Base-by-base conservation (phyloP, 2,329 filamentous ascomycete genomes). In the Venturia oleaginea region DNA sequence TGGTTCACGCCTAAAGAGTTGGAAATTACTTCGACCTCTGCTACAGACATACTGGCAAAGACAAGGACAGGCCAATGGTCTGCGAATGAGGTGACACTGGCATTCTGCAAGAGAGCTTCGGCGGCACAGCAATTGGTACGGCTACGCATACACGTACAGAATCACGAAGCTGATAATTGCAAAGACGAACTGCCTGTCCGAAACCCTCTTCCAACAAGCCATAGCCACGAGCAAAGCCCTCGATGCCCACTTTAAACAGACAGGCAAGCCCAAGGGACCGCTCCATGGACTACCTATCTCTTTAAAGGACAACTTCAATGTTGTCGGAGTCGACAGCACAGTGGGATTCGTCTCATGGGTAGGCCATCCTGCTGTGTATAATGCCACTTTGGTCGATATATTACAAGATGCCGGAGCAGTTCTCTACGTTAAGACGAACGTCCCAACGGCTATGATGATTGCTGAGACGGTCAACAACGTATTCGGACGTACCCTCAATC, bases 241-340 rank as follows among this genome's bases (percentile, higher is more conserved):
- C 0, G 84, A 86, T 69, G 75, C 79, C 0, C 76, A 84, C 65
- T 75, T 83, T 4, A 68, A 73, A 24, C 74, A 72, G 60, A 80
- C 75, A 15, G 79, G 78, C 32, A 73, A 76, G 67, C 72, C 79
- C 0, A 74, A 81, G 43, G 88, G 88, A 0, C 86, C 87, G 1
- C 78, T 91, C 1, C 88, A 91, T 72, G 88, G 86, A 72, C 65
- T 88, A 0, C 85, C 85, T 0, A 76, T 88, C 59, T 84, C 86
- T 0, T 79, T 91, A 59, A 91, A 91, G 70, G 88, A 91, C 74
- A 86, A 87, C 70, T 87, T 90, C 77, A 82, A 89, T 65, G 75
- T 89, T 17, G 71, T 73, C 2, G 85, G 84, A 6, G 78, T 84
- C 15, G 84, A 87, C 67, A 78, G 83, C 27, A 86, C 84, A 0